Evolutionary conservation across 495 filamentous ascomycete species (phyloP), one percentile per base, ranked within the genome.

Genomic region (Astrothelium macrocarpum): DNA sequence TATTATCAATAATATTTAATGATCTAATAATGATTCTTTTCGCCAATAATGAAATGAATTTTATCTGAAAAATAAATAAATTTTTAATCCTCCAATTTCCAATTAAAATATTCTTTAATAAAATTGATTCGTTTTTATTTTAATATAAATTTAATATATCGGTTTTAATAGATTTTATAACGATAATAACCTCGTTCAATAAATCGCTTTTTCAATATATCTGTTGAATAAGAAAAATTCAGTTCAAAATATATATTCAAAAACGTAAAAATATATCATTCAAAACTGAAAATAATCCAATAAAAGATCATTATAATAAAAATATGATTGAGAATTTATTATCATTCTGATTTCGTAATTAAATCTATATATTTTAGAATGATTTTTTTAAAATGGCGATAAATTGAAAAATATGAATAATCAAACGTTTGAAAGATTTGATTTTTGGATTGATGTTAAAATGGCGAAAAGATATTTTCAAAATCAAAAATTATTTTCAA

Each of bases 401-500:
- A n/a, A n/a, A n/a, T n/a, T n/a, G n/a, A n/a, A n/a, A n/a, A n/a
- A n/a, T n/a, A n/a, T n/a, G n/a, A n/a, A n/a, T n/a, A n/a, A n/a
- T n/a, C n/a, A n/a, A n/a, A n/a, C n/a, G n/a, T n/a, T n/a, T n/a
- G n/a, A n/a, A n/a, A n/a, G n/a, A n/a, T n/a, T n/a, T n/a, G n/a
- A n/a, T n/a, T n/a, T n/a, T n/a, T n/a, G n/a, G n/a, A n/a, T n/a
- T n/a, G n/a, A n/a, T n/a, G n/a, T n/a, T n/a, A n/a, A n/a, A n/a
- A n/a, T n/a, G n/a, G n/a, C n/a, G n/a, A n/a, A n/a, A 9, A 56
- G 7, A 56, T 7, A 56, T 20, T 56, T 56, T 56, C n/a, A 56
- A 56, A 9, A 9, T 56, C 26, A 56, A 56, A 56, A 56, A n/a
- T 56, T 56, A 9, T 23, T 56, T 56, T 56, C 7, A 56, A 56